Evolutionary conservation across 805 yeast species (phyloP).

Genomic region (Kodamaea hsintzibuensis): DNA sequence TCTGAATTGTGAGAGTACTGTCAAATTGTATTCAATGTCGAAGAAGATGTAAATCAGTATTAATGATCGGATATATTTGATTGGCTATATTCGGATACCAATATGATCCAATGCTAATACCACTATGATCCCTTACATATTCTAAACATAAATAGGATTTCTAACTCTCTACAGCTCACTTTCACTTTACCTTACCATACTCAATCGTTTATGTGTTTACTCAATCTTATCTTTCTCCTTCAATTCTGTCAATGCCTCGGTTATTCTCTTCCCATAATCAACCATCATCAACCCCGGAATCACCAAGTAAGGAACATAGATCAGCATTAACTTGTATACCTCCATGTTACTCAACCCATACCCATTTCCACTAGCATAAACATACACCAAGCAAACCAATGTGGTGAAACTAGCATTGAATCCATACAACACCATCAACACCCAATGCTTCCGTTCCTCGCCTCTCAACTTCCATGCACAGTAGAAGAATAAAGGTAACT

Average conservation of each 20-base stretch:
- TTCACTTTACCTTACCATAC: not conserved
- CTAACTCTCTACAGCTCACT: not conserved
- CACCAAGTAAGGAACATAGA: constrained; percentile 71
- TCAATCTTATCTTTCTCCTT: not conserved
- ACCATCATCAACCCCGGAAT: constrained; percentile 60
- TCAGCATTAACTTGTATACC: constrained; percentile 42
- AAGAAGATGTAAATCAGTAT: no score
- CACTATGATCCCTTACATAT: not conserved
- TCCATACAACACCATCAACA: constrained; percentile 63
- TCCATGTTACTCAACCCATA: constrained; percentile 42
- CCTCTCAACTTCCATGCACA: constrained; percentile 23
- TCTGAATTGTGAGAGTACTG: no score
- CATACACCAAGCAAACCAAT: constrained; percentile 62
- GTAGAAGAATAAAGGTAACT: constrained; percentile 69
- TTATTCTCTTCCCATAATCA: constrained; percentile 38
- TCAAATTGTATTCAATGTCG: no score
- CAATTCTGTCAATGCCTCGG: not conserved
- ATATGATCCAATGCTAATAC: not conserved
- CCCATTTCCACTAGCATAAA: constrained; percentile 33
- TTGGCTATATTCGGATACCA: no score
- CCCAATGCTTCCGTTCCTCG: constrained; percentile 11
- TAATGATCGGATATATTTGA: no score
- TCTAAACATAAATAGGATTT: no score
- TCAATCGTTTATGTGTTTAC: no score
- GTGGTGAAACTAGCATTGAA: constrained; percentile 84